These are phyloP conservation scores for Puccinia novopanici DNA, from an alignment of 1,284 basidiomycete species.

Conservation along the genomic window DNA sequence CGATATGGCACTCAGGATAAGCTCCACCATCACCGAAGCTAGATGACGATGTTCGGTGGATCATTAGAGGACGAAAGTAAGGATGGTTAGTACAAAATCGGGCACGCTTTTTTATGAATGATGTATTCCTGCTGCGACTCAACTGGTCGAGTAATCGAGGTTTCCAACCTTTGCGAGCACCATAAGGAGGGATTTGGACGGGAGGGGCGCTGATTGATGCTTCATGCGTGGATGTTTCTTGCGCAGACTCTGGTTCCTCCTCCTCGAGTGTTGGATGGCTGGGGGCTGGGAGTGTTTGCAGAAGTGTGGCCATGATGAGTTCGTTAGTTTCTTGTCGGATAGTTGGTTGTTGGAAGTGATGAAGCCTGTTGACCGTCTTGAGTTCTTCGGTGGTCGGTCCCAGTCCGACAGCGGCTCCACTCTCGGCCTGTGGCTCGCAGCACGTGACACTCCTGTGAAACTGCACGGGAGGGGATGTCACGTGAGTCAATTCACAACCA, in stretches of 20 bases:
- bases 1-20: slow-evolving; percentile 95
- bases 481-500: too few relatives aligned
- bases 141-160: slow-evolving; percentile 74
- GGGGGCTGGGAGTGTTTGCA: slow-evolving; percentile 29
- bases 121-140: slow-evolving; percentile 11
- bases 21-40: slow-evolving; percentile 74
- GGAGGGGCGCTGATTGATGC: not conserved
- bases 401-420: too few relatives aligned
- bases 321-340: too few relatives aligned
- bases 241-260: not conserved
- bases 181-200: too few relatives aligned
- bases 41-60: not conserved
- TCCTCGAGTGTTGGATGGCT: slow-evolving; percentile 13
- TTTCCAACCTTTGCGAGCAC: slow-evolving; percentile 22
- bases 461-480: too few relatives aligned
- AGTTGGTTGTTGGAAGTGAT: too few relatives aligned
- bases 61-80: not conserved
- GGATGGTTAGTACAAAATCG: not conserved
- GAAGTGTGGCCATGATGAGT: slow-evolving; percentile 25
- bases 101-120: not conserved
- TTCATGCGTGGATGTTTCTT: slow-evolving; percentile 7
- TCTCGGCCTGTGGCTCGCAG: too few relatives aligned
- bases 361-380: too few relatives aligned
- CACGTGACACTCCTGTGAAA: too few relatives aligned
- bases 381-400: too few relatives aligned